Conservation (phyloP, 129 eudicot genomes). For the Scalesia atractyloides region DNA sequence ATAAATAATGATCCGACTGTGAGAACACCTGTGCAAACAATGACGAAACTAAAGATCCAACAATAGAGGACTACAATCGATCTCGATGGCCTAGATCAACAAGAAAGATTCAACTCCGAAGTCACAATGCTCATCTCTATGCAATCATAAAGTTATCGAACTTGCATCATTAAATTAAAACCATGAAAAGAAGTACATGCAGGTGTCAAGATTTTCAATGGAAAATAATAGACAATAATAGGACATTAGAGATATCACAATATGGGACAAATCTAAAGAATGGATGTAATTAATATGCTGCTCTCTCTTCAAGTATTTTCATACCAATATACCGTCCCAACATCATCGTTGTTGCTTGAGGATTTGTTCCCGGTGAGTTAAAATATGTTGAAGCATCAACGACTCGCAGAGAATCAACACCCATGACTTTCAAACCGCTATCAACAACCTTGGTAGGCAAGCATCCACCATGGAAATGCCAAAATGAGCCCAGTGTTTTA, state of each 20-base stretch:
- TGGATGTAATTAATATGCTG: background rate
- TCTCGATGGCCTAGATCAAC: too few relatives aligned
- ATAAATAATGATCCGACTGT: too few relatives aligned
- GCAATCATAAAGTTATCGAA: too few relatives aligned
- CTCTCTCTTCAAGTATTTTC: slow-evolving; percentile 17
- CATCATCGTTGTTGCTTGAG: slow-evolving; percentile 51
- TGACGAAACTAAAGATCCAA: too few relatives aligned
- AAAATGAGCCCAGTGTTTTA: slow-evolving; percentile 32
- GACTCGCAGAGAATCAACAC: slow-evolving; percentile 38
- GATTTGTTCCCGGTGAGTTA: slow-evolving; percentile 53
- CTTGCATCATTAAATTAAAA: background rate
- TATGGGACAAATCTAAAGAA: background rate
- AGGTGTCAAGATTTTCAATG: background rate
- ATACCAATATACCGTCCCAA: slow-evolving; percentile 41
- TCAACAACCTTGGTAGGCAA: slow-evolving; percentile 40
- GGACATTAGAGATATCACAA: background rate
- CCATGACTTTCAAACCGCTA: slow-evolving; percentile 33
- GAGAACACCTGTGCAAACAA: too few relatives aligned
- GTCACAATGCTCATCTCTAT: too few relatives aligned
- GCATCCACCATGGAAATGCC: slow-evolving; percentile 51
- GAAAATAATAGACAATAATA: background rate
- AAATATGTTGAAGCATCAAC: slow-evolving; percentile 49
- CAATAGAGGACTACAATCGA: too few relatives aligned
- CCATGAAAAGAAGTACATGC: background rate
- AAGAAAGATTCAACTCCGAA: too few relatives aligned